Evolutionary conservation across 441 rosid species (phyloP).

Genomic region (Erysimum cheiri): DNA sequence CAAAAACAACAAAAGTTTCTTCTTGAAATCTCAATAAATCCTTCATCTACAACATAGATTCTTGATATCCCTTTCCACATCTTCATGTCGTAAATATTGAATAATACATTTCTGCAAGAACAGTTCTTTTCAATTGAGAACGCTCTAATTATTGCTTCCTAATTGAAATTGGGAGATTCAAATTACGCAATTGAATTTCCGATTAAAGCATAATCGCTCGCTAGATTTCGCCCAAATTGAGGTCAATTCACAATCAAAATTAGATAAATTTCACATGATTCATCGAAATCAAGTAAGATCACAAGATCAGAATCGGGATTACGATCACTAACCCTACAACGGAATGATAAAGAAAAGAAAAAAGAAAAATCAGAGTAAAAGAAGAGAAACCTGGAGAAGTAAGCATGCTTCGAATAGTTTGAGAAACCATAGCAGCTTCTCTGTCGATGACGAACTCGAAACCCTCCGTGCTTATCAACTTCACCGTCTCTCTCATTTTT

Average conservation of each 20-base stretch:
- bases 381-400: conserved; percentile 79
- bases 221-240: neutral
- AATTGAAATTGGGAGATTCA: conserved; percentile 4
- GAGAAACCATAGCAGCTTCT: conserved; percentile 97
- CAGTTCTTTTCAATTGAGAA: neutral
- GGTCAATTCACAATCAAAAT: conserved; percentile 1
- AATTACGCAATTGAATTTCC: conserved; percentile 21
- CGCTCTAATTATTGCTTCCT: neutral
- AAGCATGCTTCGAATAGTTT: conserved; percentile 94
- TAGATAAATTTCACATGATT: neutral
- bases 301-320: conserved; percentile 4
- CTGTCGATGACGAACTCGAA: conserved; percentile 87
- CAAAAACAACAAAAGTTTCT: neutral
- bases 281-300: conserved; percentile 9
- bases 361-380: neutral
- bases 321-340: conserved; percentile 7
- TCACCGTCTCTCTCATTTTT: conserved; percentile 75
- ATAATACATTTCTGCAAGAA: neutral
- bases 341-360: neutral
- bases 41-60: conserved; percentile 5
- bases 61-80: neutral
- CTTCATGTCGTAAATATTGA: neutral
- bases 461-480: conserved; percentile 91
- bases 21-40: conserved; percentile 2
- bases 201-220: neutral